Evolutionary conservation across 2,329 filamentous ascomycete species (phyloP), one percentile per base, ranked within the genome.

Genomic region (Fusarium xylarioides): DNA sequence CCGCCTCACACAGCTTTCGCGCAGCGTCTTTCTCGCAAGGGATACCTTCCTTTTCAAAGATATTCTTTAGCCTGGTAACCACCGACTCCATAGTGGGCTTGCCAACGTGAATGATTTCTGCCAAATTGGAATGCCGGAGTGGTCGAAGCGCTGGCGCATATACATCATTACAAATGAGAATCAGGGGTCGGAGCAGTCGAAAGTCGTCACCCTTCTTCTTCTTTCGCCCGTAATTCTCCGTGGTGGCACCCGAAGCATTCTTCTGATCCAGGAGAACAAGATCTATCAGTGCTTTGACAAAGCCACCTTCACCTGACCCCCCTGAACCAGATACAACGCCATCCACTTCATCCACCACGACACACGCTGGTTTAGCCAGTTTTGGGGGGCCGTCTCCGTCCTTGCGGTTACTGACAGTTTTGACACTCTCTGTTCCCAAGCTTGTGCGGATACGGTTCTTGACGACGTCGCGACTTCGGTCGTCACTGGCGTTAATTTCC

Each of bases 401-500:
- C 68, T 86, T 89, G 6, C 82, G 84, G 62, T 92, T 90, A 63
- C 90, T 87, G 14, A 93, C 91, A 34, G 88, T 90, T 79, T 93
- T 96, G 68, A 99, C 95, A 67, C 94, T 98, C 81, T 99, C 95
- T 0, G 96, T 99, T 0, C 94, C 95, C 38, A 99, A 88, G 80
- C 94, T 95, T 63, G 97, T 97, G 75, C 93, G 89, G 74, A 99
- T 98, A 21, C 95, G 89, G 11, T 94, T 94, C 79, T 93, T 96
- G 40, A 99, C 96, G 4, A 99, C 94, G 78, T 95, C 91, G 35
- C 89, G 88, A 79, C 94, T 97, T 77, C 96, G 89, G 79, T 99
- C 97, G 79, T 99, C 96, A 77, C 95, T 98, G 14, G 97, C 96
- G 77, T 99, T 99, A 83, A 99, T 97, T 80, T 99, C 96, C 79